Evolutionary conservation across 371 early-diverging fungal species (phyloP).

Genomic region (Mortierella sp.): DNA sequence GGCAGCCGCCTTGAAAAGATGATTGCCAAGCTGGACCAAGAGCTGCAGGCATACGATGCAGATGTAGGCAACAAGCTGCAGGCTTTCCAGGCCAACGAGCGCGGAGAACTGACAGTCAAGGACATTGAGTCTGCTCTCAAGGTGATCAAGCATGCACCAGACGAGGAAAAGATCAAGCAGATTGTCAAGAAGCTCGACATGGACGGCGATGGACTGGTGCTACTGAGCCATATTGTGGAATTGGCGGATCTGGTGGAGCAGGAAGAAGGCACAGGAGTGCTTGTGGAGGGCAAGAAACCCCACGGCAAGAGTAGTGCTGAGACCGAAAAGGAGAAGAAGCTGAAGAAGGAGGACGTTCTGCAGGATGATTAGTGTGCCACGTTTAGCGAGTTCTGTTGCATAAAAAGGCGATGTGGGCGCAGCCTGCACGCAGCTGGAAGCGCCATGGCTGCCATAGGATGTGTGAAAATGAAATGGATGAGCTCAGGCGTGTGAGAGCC

Average conservation of each 20-base stretch:
- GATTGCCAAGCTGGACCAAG: slow-evolving; percentile 76
- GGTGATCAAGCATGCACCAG: slow-evolving; percentile 70
- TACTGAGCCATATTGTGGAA: slow-evolving; percentile 57
- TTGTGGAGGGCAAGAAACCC: slow-evolving; percentile 54
- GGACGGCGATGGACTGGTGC: slow-evolving; percentile 64
- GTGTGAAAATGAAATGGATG: too few species aligned
- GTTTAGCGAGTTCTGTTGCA: slow-evolving; percentile 45
- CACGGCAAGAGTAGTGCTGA: slow-evolving; percentile 21
- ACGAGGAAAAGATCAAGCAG: slow-evolving; percentile 69
- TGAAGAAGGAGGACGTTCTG: slow-evolving; percentile 57
- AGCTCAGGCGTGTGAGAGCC: too few species aligned
- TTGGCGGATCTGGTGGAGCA: slow-evolving; percentile 54
- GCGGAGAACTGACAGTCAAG: slow-evolving; percentile 67
- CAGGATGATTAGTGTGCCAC: slow-evolving; percentile 33
- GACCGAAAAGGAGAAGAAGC: slow-evolving; percentile 41
- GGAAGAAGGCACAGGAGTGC: slow-evolving; percentile 58
- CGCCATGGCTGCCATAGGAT: too few species aligned
- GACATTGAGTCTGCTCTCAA: slow-evolving; percentile 73
- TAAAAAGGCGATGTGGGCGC: too few species aligned
- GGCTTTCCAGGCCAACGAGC: slow-evolving; percentile 59
- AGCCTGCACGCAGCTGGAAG: too few species aligned
- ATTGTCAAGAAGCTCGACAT: slow-evolving; percentile 74
- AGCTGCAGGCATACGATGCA: slow-evolving; percentile 68
- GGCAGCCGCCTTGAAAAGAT: slow-evolving; percentile 73
- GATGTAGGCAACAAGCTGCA: slow-evolving; percentile 55